Percentiles rank a stretch among this genome's conserved stretches.
These are phyloP conservation scores for Aureobasidium sp. DNA, from an alignment of 2,329 filamentous ascomycete species.

Conservation along the genomic window DNA sequence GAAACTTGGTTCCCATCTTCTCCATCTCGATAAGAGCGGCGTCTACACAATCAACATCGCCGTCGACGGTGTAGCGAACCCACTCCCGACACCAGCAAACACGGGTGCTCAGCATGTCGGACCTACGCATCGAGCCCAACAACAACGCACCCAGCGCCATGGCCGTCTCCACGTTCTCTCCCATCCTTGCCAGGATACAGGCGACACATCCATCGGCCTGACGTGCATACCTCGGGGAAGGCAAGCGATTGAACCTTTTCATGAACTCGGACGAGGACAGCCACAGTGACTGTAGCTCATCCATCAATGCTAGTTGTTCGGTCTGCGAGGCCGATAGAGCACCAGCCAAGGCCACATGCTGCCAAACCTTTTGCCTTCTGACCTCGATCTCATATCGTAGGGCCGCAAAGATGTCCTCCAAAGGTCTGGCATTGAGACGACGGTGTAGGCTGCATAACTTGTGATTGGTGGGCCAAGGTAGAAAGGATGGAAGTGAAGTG, in stretches of 20 bases:
- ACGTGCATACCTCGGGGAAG: conserved; percentile 9
- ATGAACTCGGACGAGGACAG: conserved; percentile 12
- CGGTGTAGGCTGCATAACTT: conserved; percentile 20
- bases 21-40: neutral
- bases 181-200: conserved; percentile 20
- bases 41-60: conserved; percentile 14
- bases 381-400: conserved; percentile 18
- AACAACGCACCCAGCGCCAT: conserved; percentile 21
- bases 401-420: conserved; percentile 20
- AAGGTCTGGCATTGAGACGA: conserved; percentile 19
- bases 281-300: conserved; percentile 19
- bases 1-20: neutral
- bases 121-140: conserved; percentile 21
- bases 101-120: conserved; percentile 21
- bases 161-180: conserved; percentile 16
- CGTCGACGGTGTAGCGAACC: conserved; percentile 15
- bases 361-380: conserved; percentile 16
- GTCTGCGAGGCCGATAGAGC: conserved; percentile 1
- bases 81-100: conserved; percentile 21
- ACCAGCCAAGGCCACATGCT: neutral
- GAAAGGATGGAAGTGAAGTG: conserved; percentile 17
- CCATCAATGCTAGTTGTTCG: conserved; percentile 11
- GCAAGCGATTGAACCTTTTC: conserved; percentile 6
- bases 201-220: conserved; percentile 21
- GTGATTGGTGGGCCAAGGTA: neutral